phyloP scores from a whole-genome alignment of 352 stramenopile genomes.

The Globisporangium irregulare region DNA sequence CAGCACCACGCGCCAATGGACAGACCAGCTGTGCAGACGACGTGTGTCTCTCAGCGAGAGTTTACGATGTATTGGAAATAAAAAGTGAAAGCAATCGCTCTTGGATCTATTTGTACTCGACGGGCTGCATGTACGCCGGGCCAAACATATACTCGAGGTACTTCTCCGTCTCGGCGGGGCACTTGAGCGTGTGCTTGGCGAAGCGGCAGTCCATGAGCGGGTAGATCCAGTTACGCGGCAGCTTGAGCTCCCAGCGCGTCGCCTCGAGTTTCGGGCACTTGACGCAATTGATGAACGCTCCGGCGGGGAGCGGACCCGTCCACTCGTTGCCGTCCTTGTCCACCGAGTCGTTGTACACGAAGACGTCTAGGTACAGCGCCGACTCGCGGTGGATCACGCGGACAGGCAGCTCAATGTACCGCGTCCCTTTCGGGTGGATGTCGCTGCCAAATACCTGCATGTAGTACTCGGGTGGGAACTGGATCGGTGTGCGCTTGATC shows the following conservation, averaged over 20 bases:
- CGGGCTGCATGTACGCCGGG: not conserved
- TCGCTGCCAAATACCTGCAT: slow-evolving; percentile 25
- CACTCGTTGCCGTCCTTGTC: slow-evolving; percentile 8
- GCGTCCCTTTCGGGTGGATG: slow-evolving; percentile 14
- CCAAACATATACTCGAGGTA: slow-evolving; percentile 32
- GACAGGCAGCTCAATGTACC: slow-evolving; percentile 25
- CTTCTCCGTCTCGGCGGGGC: slow-evolving; percentile 18
- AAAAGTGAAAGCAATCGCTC: not conserved
- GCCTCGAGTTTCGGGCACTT: slow-evolving; percentile 11
- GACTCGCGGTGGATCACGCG: slow-evolving; percentile 22
- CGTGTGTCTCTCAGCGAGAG: too few species aligned
- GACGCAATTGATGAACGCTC: slow-evolving; percentile 25
- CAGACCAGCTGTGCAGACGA: too few species aligned
- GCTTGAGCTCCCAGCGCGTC: slow-evolving; percentile 17
- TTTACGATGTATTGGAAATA: not conserved
- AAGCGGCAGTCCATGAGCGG: slow-evolving; percentile 24
- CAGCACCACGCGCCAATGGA: not conserved
- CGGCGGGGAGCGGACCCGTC: slow-evolving; percentile 20
- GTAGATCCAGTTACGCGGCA: slow-evolving; percentile 27
- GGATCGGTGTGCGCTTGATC: slow-evolving; percentile 15
- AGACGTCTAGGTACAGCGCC: slow-evolving; percentile 31
- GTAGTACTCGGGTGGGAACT: slow-evolving; percentile 19
- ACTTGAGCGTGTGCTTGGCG: slow-evolving; percentile 20
- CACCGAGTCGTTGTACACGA: slow-evolving; percentile 26
- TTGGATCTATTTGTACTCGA: not conserved